Conservation (phyloP, 208 protist genomes). For the Crithidia thermophila region DNA sequence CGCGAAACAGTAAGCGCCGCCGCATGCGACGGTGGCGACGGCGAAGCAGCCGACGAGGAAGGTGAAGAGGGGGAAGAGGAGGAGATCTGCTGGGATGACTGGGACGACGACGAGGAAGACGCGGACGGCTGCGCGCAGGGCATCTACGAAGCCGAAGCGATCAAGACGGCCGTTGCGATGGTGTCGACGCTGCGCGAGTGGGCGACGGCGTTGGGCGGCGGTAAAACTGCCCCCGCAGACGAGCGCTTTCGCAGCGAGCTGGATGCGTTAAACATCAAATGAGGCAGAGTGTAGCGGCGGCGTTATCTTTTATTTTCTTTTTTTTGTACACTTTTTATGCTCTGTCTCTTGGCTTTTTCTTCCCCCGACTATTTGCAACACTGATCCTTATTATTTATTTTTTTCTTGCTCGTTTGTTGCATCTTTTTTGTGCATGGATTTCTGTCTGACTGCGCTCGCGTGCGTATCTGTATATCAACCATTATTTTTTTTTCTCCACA, state of each 20-base stretch:
- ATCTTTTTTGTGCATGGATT: neutral
- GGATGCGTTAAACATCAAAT: conserved; percentile 12
- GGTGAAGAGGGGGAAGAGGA: neutral
- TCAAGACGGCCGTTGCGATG: conserved; percentile 29
- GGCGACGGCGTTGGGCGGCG: neutral
- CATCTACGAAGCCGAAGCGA: conserved; percentile 39
- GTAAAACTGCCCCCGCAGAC: neutral
- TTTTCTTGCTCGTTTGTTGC: neutral
- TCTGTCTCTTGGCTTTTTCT: no score
- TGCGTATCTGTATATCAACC: neutral
- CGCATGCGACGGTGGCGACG: conserved; percentile 4
- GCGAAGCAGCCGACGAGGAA: neutral
- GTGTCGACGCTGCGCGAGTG: conserved; percentile 31
- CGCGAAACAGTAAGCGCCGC: neutral
- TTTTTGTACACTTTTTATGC: no score
- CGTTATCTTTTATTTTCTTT: no score
- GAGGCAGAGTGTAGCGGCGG: neutral
- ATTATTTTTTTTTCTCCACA: neutral
- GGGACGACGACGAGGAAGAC: conserved; percentile 50
- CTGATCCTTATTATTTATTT: neutral
- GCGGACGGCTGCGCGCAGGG: conserved; percentile 36
- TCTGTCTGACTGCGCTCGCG: neutral
- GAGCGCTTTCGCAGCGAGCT: conserved; percentile 19
- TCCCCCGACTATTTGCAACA: neutral
- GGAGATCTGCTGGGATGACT: conserved; percentile 33